These are phyloP conservation scores for Aspergillus biplanus DNA, from an alignment of 495 filamentous ascomycete genomes.

Conservation along the genomic window DNA sequence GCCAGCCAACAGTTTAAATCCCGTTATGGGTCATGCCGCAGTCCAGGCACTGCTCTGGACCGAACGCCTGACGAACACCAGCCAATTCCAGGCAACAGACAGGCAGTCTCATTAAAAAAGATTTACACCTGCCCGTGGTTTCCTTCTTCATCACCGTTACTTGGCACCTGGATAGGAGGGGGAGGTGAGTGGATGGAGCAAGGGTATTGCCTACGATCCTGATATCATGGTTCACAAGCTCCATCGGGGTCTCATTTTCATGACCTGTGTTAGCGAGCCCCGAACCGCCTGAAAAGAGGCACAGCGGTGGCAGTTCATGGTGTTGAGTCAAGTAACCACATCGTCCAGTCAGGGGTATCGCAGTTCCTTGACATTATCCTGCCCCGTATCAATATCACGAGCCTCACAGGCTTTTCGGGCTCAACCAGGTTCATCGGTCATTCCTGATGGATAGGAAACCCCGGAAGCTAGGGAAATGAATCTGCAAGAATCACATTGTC, in stretches of 20 bases:
- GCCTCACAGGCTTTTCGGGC: conserved; percentile 10
- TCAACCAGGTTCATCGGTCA: conserved; percentile 22
- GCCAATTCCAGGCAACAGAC: conserved; percentile 27
- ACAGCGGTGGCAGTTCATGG: conserved; percentile 20
- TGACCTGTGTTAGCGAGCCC: conserved; percentile 17
- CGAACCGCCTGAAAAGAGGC: conserved; percentile 11
- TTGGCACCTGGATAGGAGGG: conserved; percentile 10
- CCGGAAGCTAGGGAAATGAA: conserved; percentile 21
- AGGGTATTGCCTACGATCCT: conserved; percentile 11
- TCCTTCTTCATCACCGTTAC: conserved; percentile 23
- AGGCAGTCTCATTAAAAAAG: conserved; percentile 18
- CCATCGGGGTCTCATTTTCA: conserved; percentile 8
- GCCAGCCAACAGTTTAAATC: conserved; percentile 33
- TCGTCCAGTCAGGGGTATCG: conserved; percentile 27
- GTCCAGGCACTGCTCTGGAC: conserved; percentile 24
- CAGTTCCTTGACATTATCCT: conserved; percentile 24
- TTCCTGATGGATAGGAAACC: not conserved
- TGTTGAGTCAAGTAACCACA: conserved; percentile 14
- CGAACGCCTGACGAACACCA: conserved; percentile 34
- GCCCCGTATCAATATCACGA: conserved; percentile 23
- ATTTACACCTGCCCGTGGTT: conserved; percentile 10
- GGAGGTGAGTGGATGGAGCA: conserved; percentile 4
- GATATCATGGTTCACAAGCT: conserved; percentile 18
- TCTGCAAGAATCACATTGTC: conserved; percentile 31
- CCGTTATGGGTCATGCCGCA: conserved; percentile 30